These are phyloP conservation scores for Termitomyces sp. DNA, from an alignment of 768 basidiomycete species.

Conservation along the genomic window DNA sequence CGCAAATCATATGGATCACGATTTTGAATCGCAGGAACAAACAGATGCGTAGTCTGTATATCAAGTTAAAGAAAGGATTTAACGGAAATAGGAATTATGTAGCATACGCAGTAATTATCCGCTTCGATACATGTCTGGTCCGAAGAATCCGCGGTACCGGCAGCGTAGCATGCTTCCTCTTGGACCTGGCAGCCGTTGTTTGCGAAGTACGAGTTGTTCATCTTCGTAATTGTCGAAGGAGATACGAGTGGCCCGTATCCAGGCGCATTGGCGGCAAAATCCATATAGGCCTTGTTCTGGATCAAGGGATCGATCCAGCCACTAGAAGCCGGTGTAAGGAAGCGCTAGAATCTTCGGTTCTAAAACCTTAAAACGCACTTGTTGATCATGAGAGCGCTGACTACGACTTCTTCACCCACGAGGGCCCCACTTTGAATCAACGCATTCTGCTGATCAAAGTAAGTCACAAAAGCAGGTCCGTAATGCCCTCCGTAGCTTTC, in stretches of 20 bases:
- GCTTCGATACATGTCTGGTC: constrained; percentile 51
- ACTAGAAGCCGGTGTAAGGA: constrained; percentile 28
- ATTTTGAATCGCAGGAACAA: constrained; percentile 49
- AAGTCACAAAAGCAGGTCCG: constrained; percentile 62
- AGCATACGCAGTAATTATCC: constrained; percentile 54
- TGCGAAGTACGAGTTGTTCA: constrained; percentile 49
- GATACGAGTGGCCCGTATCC: constrained; percentile 65
- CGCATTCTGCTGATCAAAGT: constrained; percentile 61
- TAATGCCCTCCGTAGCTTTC: constrained; percentile 73
- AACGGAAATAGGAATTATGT: background rate
- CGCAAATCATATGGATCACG: constrained; percentile 56
- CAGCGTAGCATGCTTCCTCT: constrained; percentile 55
- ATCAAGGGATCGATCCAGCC: constrained; percentile 68
- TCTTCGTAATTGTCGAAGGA: constrained; percentile 39
- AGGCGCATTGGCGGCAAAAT: constrained; percentile 60
- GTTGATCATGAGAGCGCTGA: constrained; percentile 65
- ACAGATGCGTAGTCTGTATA: constrained; percentile 43
- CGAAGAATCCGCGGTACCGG: constrained; percentile 45
- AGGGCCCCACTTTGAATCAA: constrained; percentile 44
- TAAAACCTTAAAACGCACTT: constrained; percentile 34
- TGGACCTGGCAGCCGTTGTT: constrained; percentile 53
- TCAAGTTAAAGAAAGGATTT: background rate
- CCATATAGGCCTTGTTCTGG: constrained; percentile 59
- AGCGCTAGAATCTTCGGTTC: background rate
- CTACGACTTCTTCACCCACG: constrained; percentile 48